Conservation (phyloP, 2,329 filamentous ascomycete genomes). For the Sporothrix brunneoviolacea region DNA sequence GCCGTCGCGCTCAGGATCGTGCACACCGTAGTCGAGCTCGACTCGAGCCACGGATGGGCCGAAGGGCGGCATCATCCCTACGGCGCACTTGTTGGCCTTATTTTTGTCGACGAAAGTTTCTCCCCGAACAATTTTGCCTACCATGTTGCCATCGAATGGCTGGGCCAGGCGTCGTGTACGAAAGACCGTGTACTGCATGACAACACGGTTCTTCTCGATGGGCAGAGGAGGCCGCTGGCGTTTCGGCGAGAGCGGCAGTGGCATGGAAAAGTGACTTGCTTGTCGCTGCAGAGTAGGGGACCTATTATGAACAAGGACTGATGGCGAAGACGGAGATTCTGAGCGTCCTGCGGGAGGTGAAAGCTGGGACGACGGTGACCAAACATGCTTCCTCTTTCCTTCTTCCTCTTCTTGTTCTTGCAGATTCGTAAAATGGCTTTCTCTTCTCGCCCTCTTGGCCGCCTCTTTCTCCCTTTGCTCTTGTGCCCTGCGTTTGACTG, state of each 20-base stretch:
- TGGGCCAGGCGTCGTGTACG: conserved; percentile 2
- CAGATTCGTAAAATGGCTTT: no score
- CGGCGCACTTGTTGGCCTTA: conserved; percentile 15
- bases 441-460: background rate
- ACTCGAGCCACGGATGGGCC: background rate
- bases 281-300: no score
- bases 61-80: background rate
- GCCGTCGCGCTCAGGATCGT: conserved; percentile 10
- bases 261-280: no score
- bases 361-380: no score
- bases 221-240: background rate
- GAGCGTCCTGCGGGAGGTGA: no score
- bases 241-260: no score
- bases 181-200: conserved; percentile 18
- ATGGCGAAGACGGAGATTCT: no score
- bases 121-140: conserved; percentile 8
- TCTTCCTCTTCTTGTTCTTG: no score
- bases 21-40: conserved; percentile 9
- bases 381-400: no score
- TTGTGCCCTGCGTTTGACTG: background rate
- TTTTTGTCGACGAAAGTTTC: conserved; percentile 14
- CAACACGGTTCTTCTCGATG: background rate
- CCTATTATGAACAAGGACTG: no score
- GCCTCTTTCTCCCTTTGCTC: background rate
- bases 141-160: background rate